Percentiles rank a stretch among this genome's conserved stretches.
Evolutionary conservation across 129 eudicot species (phyloP).

Genomic region (Flaveria bidentis): DNA sequence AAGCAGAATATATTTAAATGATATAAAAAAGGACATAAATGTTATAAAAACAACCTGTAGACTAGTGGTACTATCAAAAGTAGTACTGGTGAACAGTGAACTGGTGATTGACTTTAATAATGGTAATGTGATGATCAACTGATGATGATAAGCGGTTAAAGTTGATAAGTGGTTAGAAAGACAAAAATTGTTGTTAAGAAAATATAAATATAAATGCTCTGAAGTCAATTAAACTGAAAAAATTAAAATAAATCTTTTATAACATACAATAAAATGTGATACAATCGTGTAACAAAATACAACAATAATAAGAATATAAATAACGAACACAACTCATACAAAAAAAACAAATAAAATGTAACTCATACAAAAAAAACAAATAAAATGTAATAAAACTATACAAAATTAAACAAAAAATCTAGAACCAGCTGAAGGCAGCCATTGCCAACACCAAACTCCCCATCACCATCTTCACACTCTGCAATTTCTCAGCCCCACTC

Average conservation of each 20-base stretch:
- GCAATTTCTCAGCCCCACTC: conserved; percentile 71
- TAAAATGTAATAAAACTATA: conserved; percentile 10
- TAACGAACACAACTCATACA: conserved; percentile 22
- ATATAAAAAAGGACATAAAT: too few relatives aligned
- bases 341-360: conserved; percentile 23
- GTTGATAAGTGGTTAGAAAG: too few relatives aligned
- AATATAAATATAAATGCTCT: too few relatives aligned
- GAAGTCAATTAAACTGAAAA: background rate
- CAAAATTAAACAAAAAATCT: conserved; percentile 7
- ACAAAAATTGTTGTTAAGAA: too few relatives aligned
- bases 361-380: conserved; percentile 21
- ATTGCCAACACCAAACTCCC: conserved; percentile 45
- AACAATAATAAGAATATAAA: background rate
- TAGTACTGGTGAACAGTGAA: too few relatives aligned
- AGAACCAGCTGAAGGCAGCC: conserved; percentile 55
- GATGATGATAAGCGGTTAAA: too few relatives aligned
- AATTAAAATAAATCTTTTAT: background rate
- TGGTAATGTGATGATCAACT: too few relatives aligned
- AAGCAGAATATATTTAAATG: too few relatives aligned
- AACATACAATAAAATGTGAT: background rate
- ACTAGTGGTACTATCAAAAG: too few relatives aligned
- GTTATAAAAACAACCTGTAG: too few relatives aligned
- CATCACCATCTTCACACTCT: conserved; percentile 47
- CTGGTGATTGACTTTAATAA: too few relatives aligned
- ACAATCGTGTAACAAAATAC: background rate